These are phyloP conservation scores for Ramaria sp. DNA, from an alignment of 768 basidiomycete species.

Conservation along the genomic window DNA sequence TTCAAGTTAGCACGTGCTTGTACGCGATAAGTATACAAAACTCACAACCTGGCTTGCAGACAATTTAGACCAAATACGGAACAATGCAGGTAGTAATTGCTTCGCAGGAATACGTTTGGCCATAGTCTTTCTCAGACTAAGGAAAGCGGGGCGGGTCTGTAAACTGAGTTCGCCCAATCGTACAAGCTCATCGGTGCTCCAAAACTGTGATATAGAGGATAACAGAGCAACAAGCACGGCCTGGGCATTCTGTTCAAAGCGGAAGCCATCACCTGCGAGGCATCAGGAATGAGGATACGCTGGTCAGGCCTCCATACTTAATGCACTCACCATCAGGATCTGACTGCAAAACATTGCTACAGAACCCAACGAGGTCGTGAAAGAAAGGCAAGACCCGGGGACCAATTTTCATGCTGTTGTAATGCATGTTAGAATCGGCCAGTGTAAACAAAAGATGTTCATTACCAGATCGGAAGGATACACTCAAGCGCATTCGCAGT, in stretches of 20 bases:
- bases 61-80: slow-evolving; percentile 42
- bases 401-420: slow-evolving; percentile 57
- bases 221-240: slow-evolving; percentile 59
- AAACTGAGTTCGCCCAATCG: slow-evolving; percentile 49
- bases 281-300: neutral
- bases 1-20: neutral
- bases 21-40: neutral
- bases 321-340: neutral
- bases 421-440: slow-evolving; percentile 9
- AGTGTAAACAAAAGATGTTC: slow-evolving; percentile 10
- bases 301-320: too few species aligned
- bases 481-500: slow-evolving; percentile 39
- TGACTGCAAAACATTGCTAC: slow-evolving; percentile 22
- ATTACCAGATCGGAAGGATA: slow-evolving; percentile 53
- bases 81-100: slow-evolving; percentile 54
- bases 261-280: neutral
- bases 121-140: slow-evolving; percentile 46
- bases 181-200: slow-evolving; percentile 48
- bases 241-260: slow-evolving; percentile 25
- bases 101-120: slow-evolving; percentile 64
- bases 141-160: slow-evolving; percentile 29
- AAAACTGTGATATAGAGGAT: slow-evolving; percentile 72
- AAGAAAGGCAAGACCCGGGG: slow-evolving; percentile 85
- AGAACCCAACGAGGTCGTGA: slow-evolving; percentile 54
- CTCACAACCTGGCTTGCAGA: neutral